phyloP scores from a whole-genome alignment of 2,329 filamentous ascomycete species.

The Leptoxyphium fumago region DNA sequence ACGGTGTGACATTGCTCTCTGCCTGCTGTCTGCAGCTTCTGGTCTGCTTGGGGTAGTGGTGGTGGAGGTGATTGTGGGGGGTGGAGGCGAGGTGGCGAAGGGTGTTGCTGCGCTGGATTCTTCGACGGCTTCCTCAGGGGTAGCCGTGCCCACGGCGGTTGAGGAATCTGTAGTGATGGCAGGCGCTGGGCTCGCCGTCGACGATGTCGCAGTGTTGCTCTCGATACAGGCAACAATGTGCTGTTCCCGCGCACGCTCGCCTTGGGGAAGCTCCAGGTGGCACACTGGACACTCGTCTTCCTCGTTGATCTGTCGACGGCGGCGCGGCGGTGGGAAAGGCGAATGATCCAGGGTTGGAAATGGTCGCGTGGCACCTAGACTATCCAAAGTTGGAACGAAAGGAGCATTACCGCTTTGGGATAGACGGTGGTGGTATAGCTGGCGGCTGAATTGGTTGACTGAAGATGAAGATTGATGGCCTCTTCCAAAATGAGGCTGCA shows the following conservation, averaged over 20 bases:
- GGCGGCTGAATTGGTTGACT: not conserved
- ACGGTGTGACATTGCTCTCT: constrained; percentile 18
- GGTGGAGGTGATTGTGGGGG: constrained; percentile 3
- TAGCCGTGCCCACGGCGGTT: constrained; percentile 9
- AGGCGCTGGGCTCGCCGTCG: not conserved
- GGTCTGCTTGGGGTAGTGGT: constrained; percentile 5
- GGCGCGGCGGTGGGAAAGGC: constrained; percentile 2
- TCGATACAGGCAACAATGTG: constrained; percentile 27
- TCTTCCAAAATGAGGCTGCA: not conserved
- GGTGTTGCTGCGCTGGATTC: not conserved
- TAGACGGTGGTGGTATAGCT: not conserved
- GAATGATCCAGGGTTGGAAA: constrained; percentile 2
- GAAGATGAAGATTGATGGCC: not conserved
- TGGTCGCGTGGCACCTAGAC: constrained; percentile 1
- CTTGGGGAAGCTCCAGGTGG: constrained; percentile 52
- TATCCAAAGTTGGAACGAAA: not conserved
- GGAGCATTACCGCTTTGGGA: not conserved
- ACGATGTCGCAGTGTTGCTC: constrained; percentile 8
- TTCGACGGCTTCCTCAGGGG: not conserved
- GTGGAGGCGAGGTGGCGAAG: constrained; percentile 4
- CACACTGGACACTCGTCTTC: constrained; percentile 72
- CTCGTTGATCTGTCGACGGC: constrained; percentile 32
- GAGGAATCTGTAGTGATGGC: constrained; percentile 1
- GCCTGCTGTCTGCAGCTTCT: constrained; percentile 8
- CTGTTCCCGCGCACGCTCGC: constrained; percentile 26